Percentiles rank a stretch among this genome's conserved stretches.
Evolutionary conservation across 257 asterid species (phyloP).

Genomic region (Plantago ovata): DNA sequence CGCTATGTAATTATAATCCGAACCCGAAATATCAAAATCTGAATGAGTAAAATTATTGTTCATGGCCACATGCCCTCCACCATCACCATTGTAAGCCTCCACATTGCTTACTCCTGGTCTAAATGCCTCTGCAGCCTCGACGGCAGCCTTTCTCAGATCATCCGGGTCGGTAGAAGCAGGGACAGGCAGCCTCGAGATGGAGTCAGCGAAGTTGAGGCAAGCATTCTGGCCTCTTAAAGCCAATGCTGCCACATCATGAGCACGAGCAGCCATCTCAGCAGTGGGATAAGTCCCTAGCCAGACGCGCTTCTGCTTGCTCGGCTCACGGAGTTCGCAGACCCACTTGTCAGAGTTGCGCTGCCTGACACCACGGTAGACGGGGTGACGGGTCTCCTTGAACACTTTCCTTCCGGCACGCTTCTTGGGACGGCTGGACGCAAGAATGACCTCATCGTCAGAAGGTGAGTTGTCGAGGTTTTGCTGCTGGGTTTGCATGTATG

Average conservation of each 20-base stretch:
- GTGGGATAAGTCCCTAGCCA: constrained; percentile 84
- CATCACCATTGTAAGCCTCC: background rate
- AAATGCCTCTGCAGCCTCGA: constrained; percentile 45
- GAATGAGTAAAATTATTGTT: background rate
- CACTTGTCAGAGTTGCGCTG: constrained; percentile 36
- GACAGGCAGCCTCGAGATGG: constrained; percentile 45
- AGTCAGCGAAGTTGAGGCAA: constrained; percentile 68
- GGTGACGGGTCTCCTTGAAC: constrained; percentile 56
- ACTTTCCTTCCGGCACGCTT: constrained; percentile 42
- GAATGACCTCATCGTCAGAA: constrained; percentile 26
- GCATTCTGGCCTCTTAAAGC: constrained; percentile 54
- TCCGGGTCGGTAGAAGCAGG: constrained; percentile 41
- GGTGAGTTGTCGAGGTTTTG: background rate
- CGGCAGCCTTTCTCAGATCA: constrained; percentile 55
- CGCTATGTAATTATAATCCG: constrained; percentile 16
- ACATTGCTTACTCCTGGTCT: constrained; percentile 16
- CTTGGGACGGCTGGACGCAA: constrained; percentile 39
- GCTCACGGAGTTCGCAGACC: constrained; percentile 64
- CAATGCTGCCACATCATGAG: constrained; percentile 78
- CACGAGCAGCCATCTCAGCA: constrained; percentile 83
- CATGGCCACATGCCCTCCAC: constrained; percentile 3
- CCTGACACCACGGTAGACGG: constrained; percentile 52
- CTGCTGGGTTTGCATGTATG: background rate
- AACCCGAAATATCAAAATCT: background rate
- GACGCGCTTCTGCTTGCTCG: constrained; percentile 46